Evolutionary conservation across 192 early-diverging fungal species (phyloP), one percentile per base, ranked within the genome.

Genomic region (Haplosporangium gracile): DNA sequence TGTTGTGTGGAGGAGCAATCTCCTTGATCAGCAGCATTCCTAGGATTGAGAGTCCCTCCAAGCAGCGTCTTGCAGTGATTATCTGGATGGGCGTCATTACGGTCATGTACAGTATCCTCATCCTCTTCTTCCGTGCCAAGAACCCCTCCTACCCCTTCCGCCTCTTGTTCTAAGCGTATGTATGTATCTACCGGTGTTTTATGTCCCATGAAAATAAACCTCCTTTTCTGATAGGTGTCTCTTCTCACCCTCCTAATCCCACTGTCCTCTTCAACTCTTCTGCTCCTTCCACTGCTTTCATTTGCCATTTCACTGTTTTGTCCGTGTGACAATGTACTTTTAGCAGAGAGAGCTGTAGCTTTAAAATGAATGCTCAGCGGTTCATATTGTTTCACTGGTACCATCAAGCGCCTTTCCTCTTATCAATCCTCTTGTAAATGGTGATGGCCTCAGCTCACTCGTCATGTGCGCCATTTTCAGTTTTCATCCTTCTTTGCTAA

Each of bases 61-160:
- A 90, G 53, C 95, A 95, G 78, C 88, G 93, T 16, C 74, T 88
- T 16, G 91, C 90, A 26, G 83, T 93, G 24, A 96, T 93, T 88
- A 72, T 92, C 13, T 88, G 92, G 89, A 81, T 92, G 71, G 82
- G 88, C 10, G 75, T 93, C 86, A 92, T 98, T 89, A 51, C 96
- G 74, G 55, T 95, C 74, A 82, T 93, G 72, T 94, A 91, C 88
- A 91, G 93, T 79, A 49, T 93, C 42, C 82, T 96, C 55, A 74
- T 97, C 70, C 80, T 85, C 38, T 45, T 95, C 32, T 97, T 97
- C 84, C 91, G 88, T 63, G 63, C 92, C 72, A 97, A 97, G 89
- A 94, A 94, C 76, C 92, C 92, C 22, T 87, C 80, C 20, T 97
- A 97, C 89, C 96, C 96, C 0, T 96, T 92, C 81, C 88, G 76